Percentiles rank a stretch among this genome's conserved stretches.
These are phyloP conservation scores for Penicillium sp. DNA, from an alignment of 2,329 filamentous ascomycete genomes.

Conservation along the genomic window DNA sequence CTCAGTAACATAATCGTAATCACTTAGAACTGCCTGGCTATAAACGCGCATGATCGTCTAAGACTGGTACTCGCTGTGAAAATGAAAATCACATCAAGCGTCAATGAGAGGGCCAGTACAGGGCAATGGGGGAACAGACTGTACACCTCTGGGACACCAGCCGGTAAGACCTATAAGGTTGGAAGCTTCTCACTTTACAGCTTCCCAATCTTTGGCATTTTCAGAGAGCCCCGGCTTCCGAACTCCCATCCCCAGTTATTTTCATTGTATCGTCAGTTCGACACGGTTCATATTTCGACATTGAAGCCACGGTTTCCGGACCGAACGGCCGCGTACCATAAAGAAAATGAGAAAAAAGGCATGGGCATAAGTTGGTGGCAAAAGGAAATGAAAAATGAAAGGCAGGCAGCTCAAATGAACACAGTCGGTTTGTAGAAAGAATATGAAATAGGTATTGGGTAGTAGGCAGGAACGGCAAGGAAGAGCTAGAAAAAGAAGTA, in stretches of 20 bases:
- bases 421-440: conserved; percentile 28
- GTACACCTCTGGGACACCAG: neutral
- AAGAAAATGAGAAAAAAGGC: conserved; percentile 9
- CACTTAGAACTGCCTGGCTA: conserved; percentile 24
- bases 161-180: neutral
- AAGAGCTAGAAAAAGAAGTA: conserved; percentile 87
- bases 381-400: conserved; percentile 29
- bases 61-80: conserved; percentile 18
- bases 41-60: conserved; percentile 24
- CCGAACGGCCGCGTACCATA: conserved; percentile 13
- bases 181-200: no score
- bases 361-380: conserved; percentile 30
- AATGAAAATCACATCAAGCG: conserved; percentile 10
- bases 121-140: neutral
- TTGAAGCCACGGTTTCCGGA: conserved; percentile 8
- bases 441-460: conserved; percentile 31
- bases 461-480: conserved; percentile 21
- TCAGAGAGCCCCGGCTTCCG: neutral
- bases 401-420: conserved; percentile 31
- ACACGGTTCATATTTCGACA: conserved; percentile 21
- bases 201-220: neutral
- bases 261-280: conserved; percentile 25
- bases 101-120: conserved; percentile 18
- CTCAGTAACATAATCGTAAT: conserved; percentile 22
- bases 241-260: conserved; percentile 19